phyloP scores from a whole-genome alignment of 768 basidiomycete genomes.

The Rhodosporidiobolus odoratus region DNA sequence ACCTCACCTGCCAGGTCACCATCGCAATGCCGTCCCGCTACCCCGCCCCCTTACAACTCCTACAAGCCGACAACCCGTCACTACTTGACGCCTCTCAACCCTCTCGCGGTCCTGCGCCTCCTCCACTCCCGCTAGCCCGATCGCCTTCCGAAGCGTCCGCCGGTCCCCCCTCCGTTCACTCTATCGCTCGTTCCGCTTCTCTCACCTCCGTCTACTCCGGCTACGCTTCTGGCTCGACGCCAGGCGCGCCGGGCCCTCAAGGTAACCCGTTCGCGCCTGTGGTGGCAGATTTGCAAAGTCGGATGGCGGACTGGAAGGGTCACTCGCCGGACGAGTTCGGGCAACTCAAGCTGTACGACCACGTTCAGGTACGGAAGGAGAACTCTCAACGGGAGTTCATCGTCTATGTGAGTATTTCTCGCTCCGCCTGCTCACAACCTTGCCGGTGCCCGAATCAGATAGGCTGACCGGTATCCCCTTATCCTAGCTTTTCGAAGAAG shows the following conservation, averaged over 20 bases:
- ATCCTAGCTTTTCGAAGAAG: conserved; percentile 80
- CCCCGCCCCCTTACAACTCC: conserved; percentile 3
- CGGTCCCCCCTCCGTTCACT: conserved; percentile 7
- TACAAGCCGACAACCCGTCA: not conserved
- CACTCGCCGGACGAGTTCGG: conserved; percentile 78
- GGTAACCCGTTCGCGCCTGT: conserved; percentile 64
- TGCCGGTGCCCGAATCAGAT: too few relatives aligned
- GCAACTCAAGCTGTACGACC: conserved; percentile 82
- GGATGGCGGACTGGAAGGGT: conserved; percentile 94
- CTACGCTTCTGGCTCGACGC: conserved; percentile 23
- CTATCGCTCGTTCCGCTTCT: conserved; percentile 11
- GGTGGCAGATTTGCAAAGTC: conserved; percentile 78
- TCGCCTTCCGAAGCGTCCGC: not conserved
- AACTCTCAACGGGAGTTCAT: conserved; percentile 86
- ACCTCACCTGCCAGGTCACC: conserved; percentile 86
- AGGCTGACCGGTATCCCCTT: not conserved
- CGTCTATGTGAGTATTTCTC: conserved; percentile 53
- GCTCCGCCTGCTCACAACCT: too few relatives aligned
- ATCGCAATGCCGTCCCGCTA: conserved; percentile 84
- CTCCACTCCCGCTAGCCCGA: not conserved
- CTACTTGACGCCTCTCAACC: not conserved
- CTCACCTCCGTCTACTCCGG: conserved; percentile 26
- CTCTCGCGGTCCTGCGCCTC: not conserved
- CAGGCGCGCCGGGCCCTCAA: not conserved
- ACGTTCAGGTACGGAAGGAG: conserved; percentile 81